These are phyloP conservation scores for Plasmodium vinckei DNA, from an alignment of 169 alveolate species.

Conservation along the genomic window DNA sequence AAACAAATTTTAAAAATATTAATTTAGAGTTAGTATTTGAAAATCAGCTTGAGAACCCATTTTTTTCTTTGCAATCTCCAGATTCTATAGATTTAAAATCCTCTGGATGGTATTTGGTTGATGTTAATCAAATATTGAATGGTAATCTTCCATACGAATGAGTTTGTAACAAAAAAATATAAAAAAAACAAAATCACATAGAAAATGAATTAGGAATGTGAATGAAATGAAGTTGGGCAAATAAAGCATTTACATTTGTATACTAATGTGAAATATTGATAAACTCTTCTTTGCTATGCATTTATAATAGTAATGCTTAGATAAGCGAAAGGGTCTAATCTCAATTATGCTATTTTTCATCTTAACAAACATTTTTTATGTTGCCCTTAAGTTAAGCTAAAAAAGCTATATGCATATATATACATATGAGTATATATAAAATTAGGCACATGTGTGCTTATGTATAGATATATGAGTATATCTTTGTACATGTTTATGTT, in stretches of 20 bases:
- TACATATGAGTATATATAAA: too few species aligned
- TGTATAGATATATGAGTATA: neutral
- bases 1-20: conserved; percentile 61
- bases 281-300: too few species aligned
- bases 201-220: neutral
- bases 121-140: conserved; percentile 70
- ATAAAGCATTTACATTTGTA: too few species aligned
- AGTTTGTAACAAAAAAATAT: neutral
- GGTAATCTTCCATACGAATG: conserved; percentile 74
- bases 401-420: too few species aligned
- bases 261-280: too few species aligned
- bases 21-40: conserved; percentile 60
- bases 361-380: too few species aligned
- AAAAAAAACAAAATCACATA: neutral
- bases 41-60: conserved; percentile 67
- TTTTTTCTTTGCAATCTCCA: conserved; percentile 54
- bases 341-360: too few species aligned
- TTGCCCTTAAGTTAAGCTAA: too few species aligned
- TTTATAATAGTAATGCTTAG: too few species aligned
- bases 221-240: neutral
- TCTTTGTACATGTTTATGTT: neutral
- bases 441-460: neutral
- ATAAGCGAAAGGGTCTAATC: too few species aligned
- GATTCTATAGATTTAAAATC: conserved; percentile 64
- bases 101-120: conserved; percentile 73